Conservation (phyloP, 257 asterid species). For the Solanum verrucosum region DNA sequence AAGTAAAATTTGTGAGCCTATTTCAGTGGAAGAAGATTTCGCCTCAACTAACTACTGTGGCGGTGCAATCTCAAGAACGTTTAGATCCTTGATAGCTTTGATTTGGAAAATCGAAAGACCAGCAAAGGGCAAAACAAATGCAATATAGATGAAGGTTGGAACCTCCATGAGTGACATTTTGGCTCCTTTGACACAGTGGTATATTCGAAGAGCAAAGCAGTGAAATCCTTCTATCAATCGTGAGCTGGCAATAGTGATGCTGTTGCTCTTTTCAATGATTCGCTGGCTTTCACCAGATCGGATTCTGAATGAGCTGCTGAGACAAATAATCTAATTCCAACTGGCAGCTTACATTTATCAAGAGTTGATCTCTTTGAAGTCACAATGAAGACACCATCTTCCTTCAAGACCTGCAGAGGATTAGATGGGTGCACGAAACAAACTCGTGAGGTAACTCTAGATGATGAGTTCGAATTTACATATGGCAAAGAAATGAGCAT, state of each 20-base stretch:
- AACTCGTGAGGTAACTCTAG: neutral
- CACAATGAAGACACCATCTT: slow-evolving; percentile 51
- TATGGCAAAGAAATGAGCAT: neutral
- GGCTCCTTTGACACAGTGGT: neutral
- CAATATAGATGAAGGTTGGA: neutral
- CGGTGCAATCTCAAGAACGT: neutral
- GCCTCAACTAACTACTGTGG: neutral
- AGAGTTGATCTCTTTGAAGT: slow-evolving; percentile 62
- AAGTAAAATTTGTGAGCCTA: neutral
- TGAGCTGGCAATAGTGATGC: slow-evolving; percentile 26
- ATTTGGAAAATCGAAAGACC: neutral
- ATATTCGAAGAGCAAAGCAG: neutral
- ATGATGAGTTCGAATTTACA: neutral
- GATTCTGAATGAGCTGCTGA: slow-evolving; percentile 77
- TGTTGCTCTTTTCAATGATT: slow-evolving; percentile 48
- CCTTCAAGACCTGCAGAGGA: slow-evolving; percentile 53
- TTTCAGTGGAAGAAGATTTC: neutral
- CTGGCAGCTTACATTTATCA: slow-evolving; percentile 77
- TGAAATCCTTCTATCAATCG: neutral
- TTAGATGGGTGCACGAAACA: neutral
- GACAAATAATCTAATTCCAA: slow-evolving; percentile 60
- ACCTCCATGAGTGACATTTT: neutral
- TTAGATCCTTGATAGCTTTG: neutral
- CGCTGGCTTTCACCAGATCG: slow-evolving; percentile 56
- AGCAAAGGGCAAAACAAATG: neutral